phyloP scores from a whole-genome alignment of 345 rosid species.

The Triadica sebifera region DNA sequence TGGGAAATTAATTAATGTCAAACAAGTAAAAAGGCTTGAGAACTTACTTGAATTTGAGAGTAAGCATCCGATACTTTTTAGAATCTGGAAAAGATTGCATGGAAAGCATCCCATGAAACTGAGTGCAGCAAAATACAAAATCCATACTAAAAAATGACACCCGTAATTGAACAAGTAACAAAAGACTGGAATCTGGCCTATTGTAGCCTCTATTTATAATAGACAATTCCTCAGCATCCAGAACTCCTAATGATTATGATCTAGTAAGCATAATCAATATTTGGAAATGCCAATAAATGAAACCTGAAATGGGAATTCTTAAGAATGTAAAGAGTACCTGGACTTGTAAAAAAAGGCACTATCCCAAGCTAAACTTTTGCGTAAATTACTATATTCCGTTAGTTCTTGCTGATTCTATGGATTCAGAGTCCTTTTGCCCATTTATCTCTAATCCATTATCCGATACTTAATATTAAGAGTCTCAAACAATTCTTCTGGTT shows the following conservation, averaged over 20 bases:
- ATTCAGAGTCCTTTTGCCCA: constrained; percentile 12
- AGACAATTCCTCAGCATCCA: constrained; percentile 47
- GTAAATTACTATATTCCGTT: constrained; percentile 17
- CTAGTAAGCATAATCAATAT: not conserved
- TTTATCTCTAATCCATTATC: constrained; percentile 16
- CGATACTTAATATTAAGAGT: constrained; percentile 32
- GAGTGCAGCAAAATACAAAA: too few relatives aligned
- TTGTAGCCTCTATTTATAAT: constrained; percentile 42
- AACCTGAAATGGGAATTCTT: not conserved
- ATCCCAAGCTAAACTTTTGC: constrained; percentile 59
- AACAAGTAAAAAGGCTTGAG: not conserved
- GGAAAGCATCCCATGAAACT: not conserved
- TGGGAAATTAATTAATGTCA: not conserved
- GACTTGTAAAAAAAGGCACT: constrained; percentile 42
- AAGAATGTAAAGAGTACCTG: constrained; percentile 28
- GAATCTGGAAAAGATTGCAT: constrained; percentile 31
- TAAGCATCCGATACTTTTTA: constrained; percentile 18
- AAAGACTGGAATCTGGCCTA: constrained; percentile 16
- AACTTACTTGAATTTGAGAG: constrained; percentile 26
- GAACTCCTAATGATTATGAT: constrained; percentile 33
- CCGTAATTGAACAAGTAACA: too few relatives aligned
- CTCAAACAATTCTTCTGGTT: constrained; percentile 56
- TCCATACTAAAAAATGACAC: not conserved
- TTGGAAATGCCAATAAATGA: not conserved
- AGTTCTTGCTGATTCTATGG: constrained; percentile 19